These are phyloP conservation scores for Cytidiella melzeri DNA, from an alignment of 768 basidiomycete species.

Conservation along the genomic window DNA sequence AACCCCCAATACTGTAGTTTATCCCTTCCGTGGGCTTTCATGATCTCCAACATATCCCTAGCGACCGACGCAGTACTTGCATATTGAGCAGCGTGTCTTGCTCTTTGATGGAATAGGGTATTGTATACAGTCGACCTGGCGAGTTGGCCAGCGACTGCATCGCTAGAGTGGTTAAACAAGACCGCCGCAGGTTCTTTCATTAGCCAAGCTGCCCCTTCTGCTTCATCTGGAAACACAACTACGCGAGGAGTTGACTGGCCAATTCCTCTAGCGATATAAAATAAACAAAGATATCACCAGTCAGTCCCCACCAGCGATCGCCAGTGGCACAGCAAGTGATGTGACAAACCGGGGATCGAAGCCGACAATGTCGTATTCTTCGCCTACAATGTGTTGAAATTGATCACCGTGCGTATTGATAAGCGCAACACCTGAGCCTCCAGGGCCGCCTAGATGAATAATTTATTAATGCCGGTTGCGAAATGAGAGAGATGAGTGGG, in stretches of 20 bases:
- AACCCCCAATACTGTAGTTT: conserved; percentile 28
- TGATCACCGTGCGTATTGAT: not conserved
- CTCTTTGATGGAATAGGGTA: conserved; percentile 1
- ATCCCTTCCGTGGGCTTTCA: conserved; percentile 22
- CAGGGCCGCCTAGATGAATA: conserved; percentile 16
- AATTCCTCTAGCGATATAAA: no score
- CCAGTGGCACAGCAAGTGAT: not conserved
- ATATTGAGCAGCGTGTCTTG: conserved; percentile 4
- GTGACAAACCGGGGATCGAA: conserved; percentile 23
- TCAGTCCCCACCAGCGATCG: no score
- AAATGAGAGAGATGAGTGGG: not conserved
- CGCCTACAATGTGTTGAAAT: conserved; percentile 20
- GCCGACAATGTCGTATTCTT: conserved; percentile 25
- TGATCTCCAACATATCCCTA: conserved; percentile 27
- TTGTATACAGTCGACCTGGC: conserved; percentile 1
- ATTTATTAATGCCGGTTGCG: not conserved
- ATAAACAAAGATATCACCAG: no score
- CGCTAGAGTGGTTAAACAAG: not conserved
- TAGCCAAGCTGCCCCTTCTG: conserved; percentile 4
- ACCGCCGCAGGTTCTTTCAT: not conserved
- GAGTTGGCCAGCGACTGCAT: not conserved
- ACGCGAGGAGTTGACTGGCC: conserved; percentile 3
- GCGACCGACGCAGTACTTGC: conserved; percentile 25
- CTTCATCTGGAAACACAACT: conserved; percentile 1
- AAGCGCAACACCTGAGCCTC: conserved; percentile 20